Percentiles rank a stretch among this genome's conserved stretches.
phyloP scores from a whole-genome alignment of 2,329 filamentous ascomycete species.

The Pseudogymnoascus sp. region DNA sequence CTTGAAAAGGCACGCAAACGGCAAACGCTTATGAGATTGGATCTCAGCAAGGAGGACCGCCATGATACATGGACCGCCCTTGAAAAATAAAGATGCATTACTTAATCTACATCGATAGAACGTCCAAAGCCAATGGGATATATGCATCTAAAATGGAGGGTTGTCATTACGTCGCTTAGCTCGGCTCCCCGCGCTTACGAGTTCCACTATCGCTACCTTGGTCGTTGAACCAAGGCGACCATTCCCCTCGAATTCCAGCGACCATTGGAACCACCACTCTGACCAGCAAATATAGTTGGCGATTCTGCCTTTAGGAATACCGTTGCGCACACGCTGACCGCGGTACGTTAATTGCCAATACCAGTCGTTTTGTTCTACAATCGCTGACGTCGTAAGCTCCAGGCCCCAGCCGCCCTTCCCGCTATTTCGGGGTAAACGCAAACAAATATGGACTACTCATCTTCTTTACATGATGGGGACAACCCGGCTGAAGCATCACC shows the following conservation, averaged over 20 bases:
- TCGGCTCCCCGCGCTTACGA: slow-evolving; percentile 6
- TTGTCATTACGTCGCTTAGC: slow-evolving; percentile 6
- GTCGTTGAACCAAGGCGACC: not conserved
- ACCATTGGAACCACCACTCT: not conserved
- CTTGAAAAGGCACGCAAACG: slow-evolving; percentile 5
- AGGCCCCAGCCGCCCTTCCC: slow-evolving; percentile 1
- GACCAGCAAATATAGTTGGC: not conserved
- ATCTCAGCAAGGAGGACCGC: not conserved
- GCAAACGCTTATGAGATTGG: not conserved
- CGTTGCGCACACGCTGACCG: not conserved
- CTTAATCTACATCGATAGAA: slow-evolving; percentile 2
- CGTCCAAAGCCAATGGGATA: not conserved
- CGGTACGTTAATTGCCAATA: not conserved
- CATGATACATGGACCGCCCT: not conserved
- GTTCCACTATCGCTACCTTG: slow-evolving; percentile 7
- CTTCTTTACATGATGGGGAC: slow-evolving; percentile 49
- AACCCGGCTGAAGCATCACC: slow-evolving; percentile 53
- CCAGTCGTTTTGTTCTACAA: not conserved
- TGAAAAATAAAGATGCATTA: slow-evolving; percentile 6
- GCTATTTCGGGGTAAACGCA: not conserved
- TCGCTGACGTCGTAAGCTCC: slow-evolving; percentile 6
- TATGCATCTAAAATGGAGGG: not conserved
- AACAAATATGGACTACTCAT: slow-evolving; percentile 58
- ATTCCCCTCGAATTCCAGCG: not conserved
- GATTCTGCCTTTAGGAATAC: not conserved